A percentile compares a stretch with the other conserved stretches of the same genome.
Conservation (phyloP, 768 basidiomycete species). For the Mycena filopes region DNA sequence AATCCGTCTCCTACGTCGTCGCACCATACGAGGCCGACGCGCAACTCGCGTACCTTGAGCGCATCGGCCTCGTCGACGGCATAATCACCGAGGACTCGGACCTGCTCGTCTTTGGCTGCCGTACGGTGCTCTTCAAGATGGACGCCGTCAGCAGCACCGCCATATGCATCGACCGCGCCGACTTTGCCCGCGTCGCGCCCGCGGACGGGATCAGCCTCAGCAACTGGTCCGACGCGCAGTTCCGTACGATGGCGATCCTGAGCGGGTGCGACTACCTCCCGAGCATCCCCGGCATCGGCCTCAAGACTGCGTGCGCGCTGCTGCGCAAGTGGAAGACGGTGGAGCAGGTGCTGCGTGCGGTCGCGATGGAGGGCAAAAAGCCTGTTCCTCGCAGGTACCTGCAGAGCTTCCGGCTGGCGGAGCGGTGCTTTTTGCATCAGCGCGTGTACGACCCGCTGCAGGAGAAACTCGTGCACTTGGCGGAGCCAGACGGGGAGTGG, state of each 20-base stretch:
- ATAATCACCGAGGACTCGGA: conserved; percentile 99
- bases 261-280: conserved; percentile 94
- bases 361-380: conserved; percentile 88
- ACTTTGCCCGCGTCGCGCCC: conserved; percentile 70
- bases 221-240: conserved; percentile 92
- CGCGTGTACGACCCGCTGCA: conserved; percentile 85
- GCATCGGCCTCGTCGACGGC: conserved; percentile 82
- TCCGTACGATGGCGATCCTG: conserved; percentile 92
- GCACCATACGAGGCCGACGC: conserved; percentile 99
- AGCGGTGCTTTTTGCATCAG: conserved; percentile 93
- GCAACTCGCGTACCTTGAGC: conserved; percentile 93
- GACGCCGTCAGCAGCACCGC: conserved; percentile 76
- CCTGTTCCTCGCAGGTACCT: conserved; percentile 81
- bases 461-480: conserved; percentile 76
- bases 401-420: conserved; percentile 80
- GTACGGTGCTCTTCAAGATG: conserved; percentile 92
- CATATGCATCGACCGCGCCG: conserved; percentile 69
- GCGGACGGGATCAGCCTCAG: conserved; percentile 75
- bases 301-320: conserved; percentile 91
- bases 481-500: conserved; percentile 67
- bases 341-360: conserved; percentile 80
- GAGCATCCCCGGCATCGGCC: conserved; percentile 89
- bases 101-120: conserved; percentile 96
- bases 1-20: conserved; percentile 85
- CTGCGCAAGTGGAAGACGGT: conserved; percentile 87